Base-by-base conservation (phyloP, 75 land plant species). In the Cunninghamia lanceolata region DNA sequence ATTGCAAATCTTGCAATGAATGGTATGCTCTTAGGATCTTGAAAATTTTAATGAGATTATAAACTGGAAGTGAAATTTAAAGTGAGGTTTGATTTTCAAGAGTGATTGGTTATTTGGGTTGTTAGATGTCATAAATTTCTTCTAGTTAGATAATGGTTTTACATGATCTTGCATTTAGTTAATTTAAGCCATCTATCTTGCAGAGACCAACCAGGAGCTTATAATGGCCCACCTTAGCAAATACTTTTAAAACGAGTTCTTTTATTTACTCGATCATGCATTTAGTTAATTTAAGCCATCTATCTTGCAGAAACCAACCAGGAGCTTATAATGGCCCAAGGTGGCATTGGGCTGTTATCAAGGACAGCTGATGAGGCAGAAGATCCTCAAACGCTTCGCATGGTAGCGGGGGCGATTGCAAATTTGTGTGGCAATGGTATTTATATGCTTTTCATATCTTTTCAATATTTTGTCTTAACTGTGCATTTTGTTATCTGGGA, bases 361-460 rank as follows among this genome's bases (percentile, higher is more conserved):
- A 85, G 78, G 82, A 96, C 96, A 46, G 95, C 98, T 78, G 85
- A 93, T 35, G 90, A 92, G 82, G 98, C 98, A 45, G 95, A 95
- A 86, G 98, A 96, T 91, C 95, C 96, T 83, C 98, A 96, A 85
- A 96, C 96, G 28, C 94, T 96, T 68, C 87, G 98, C 15, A 96
- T 96, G 98, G 96, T 96, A 84, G 98, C 98, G 66, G 98, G 98
- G 76, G 98, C 98, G 32, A 91, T 96, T 42, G 98, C 98, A 59
- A 96, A 96, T 90, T 86, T 96, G 9, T 96, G 98, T 88, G 98
- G 96, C 59, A 96, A 96, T 90, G 98, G 98, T 96, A 96, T 85
- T 36, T 35, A 21, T 3, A 17, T 82, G 16, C n/a, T 38, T 86
- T 9, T 21, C 3, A 47, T 78, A 32, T 73, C 28, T 39, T 40